Evolutionary conservation across 2,329 filamentous ascomycete species (phyloP).

Genomic region (Verticillium klebahnii): DNA sequence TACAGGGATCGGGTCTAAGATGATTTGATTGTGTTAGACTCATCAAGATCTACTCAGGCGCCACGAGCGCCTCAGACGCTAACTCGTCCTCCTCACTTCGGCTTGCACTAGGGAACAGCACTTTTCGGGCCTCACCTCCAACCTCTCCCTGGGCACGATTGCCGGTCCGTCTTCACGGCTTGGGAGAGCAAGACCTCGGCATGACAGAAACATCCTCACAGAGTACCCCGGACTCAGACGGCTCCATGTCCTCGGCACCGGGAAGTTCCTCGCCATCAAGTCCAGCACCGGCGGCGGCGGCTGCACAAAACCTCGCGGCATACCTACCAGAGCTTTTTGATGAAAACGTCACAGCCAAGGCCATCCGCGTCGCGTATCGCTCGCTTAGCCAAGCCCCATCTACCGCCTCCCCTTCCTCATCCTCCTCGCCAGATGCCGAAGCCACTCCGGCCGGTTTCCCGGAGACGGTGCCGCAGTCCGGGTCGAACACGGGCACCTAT

Average conservation of each 20-base stretch:
- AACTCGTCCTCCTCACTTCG: not conserved
- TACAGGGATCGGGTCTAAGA: not conserved
- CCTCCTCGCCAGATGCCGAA: not conserved
- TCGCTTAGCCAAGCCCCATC: not conserved
- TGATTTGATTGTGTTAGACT: not conserved
- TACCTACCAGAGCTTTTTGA: constrained; percentile 2
- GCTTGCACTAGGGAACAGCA: not conserved
- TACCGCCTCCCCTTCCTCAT: not conserved
- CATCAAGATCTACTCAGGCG: not conserved
- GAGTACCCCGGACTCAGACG: not conserved
- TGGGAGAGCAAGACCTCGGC: no score
- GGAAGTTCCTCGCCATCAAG: constrained; percentile 17
- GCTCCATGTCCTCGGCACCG: constrained; percentile 19
- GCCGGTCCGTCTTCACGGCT: not conserved
- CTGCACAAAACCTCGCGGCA: not conserved
- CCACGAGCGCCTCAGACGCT: not conserved
- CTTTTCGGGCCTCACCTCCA: no score
- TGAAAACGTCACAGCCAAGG: constrained; percentile 11
- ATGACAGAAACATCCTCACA: not conserved
- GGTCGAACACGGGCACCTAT: constrained; percentile 19
- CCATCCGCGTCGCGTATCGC: constrained; percentile 8
- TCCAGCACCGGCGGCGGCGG: constrained; percentile 3
- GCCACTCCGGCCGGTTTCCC: constrained; percentile 18
- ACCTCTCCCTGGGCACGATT: no score
- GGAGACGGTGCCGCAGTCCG: constrained; percentile 24